Percentiles rank a stretch among this genome's conserved stretches.
phyloP scores from a whole-genome alignment of 129 eudicot species.

The Chrysanthemum seticuspe region DNA sequence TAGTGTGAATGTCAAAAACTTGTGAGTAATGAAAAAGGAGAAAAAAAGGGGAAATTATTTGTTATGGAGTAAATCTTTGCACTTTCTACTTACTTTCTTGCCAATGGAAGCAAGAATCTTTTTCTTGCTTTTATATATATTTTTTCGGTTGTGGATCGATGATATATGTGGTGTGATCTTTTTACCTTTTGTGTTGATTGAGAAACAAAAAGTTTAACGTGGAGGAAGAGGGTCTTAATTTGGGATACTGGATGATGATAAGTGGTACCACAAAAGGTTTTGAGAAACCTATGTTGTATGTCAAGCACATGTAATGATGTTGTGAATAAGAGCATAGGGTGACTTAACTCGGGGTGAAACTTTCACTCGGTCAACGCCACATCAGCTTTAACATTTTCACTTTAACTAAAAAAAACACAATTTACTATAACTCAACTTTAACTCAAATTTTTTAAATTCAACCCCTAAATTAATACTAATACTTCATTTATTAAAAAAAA shows the following conservation, averaged over 20 bases:
- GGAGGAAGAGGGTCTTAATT: not conserved
- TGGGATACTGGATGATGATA: conserved; percentile 7
- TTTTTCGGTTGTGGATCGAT: conserved; percentile 20
- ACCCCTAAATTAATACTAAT: no score
- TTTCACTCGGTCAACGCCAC: no score
- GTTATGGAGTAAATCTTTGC: conserved; percentile 21
- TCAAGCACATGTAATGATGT: conserved; percentile 6
- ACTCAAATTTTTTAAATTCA: no score
- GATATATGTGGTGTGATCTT: conserved; percentile 13
- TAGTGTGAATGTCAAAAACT: conserved; percentile 44
- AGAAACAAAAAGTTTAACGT: not conserved
- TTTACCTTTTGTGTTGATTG: not conserved
- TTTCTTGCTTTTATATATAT: conserved; percentile 19
- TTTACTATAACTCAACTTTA: no score
- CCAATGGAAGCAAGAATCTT: conserved; percentile 32
- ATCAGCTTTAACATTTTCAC: no score
- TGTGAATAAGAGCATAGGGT: not conserved
- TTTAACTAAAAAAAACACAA: no score
- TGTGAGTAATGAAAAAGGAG: conserved; percentile 18
- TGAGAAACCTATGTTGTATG: not conserved
- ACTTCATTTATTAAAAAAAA: no score
- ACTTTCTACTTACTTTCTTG: conserved; percentile 25
- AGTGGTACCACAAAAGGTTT: conserved; percentile 3
- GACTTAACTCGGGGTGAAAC: no score
- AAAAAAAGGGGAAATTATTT: conserved; percentile 26